Percentiles rank a stretch among this genome's conserved stretches.
Evolutionary conservation across 2,329 filamentous ascomycete species (phyloP).

Genomic region (Cladosporium colombiae): DNA sequence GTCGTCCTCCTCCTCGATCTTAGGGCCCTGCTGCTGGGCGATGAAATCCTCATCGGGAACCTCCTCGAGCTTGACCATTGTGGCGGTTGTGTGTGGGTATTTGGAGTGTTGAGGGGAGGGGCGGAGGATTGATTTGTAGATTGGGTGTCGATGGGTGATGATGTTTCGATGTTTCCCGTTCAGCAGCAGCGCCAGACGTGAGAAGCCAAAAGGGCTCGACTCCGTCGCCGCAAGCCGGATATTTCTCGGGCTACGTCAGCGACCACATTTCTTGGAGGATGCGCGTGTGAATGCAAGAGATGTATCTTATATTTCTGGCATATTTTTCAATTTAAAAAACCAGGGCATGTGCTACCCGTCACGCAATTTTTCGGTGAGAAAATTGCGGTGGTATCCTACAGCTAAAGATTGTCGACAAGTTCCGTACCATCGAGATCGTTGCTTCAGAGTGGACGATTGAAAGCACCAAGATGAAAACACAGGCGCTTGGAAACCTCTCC

Average conservation of each 20-base stretch:
- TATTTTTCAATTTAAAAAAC: neutral
- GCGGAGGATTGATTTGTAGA: neutral
- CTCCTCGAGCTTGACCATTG: slow-evolving; percentile 95
- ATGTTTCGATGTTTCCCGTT: neutral
- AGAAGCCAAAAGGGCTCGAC: neutral
- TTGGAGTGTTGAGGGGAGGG: neutral
- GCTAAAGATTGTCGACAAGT: neutral
- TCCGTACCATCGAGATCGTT: neutral
- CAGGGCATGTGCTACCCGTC: neutral
- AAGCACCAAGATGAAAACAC: neutral
- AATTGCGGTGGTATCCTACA: neutral
- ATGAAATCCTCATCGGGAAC: slow-evolving; percentile 96
- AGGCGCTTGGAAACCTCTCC: neutral
- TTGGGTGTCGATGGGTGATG: neutral
- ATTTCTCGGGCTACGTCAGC: neutral
- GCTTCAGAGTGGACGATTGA: neutral
- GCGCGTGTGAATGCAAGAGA: neutral
- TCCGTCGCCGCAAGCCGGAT: neutral
- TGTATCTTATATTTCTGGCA: neutral
- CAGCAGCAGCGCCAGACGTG: neutral
- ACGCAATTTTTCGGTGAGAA: neutral
- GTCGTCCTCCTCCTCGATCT: slow-evolving; percentile 59
- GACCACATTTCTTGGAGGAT: neutral
- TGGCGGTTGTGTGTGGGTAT: slow-evolving; percentile 36
- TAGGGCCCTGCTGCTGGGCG: slow-evolving; percentile 62